Evolutionary conservation across 495 filamentous ascomycete genomes (phyloP), one percentile per base, ranked within the genome.

Genomic region (Corynascus novoguineensis): DNA sequence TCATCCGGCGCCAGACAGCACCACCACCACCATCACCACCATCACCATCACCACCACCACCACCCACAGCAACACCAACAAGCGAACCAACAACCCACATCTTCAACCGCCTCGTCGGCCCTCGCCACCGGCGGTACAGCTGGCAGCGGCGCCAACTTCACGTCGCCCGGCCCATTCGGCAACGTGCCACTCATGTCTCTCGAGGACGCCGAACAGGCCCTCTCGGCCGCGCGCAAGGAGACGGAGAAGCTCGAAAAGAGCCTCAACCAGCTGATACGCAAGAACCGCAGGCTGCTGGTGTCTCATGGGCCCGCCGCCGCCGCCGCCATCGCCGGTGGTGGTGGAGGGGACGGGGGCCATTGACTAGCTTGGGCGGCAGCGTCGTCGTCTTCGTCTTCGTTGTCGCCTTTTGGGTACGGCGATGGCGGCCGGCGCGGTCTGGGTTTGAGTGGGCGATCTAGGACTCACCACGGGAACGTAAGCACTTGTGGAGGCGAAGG

Each of bases 211-310:
- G 86, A 89, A 70, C 71, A 70, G 53, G 81, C 76, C 31, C 72
- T 86, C 61, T 55, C 73, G 17, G 62, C 67, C 11, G 76, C 80
- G n/a, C 77, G 77, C 59, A 87, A 84, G 73, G 85, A 89, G 63
- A 78, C 82, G 32, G 87, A 90, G 51, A 77, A 67, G 54, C 64
- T 88, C 9, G 87, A 89, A 69, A 89, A 87, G 76, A 83, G 74
- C 60, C 64, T 88, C 21, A 78, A 76, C 58, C 73, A 76, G 50
- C 53, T 86, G 34, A 72, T 86, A 53, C 82, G 82, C 61, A 83
- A 79, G 75, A 88, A 88, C 61, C 70, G 78, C 53, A 68, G 71
- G 55, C 47, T 83, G 34, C 54, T 79, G 42, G 4, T 29, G 24
- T 8, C 21, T 2, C 38, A 5, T 11, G 38, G 5, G 8, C 8